Conservation (phyloP, 1,284 basidiomycete species). For the Ustilago tritici region DNA sequence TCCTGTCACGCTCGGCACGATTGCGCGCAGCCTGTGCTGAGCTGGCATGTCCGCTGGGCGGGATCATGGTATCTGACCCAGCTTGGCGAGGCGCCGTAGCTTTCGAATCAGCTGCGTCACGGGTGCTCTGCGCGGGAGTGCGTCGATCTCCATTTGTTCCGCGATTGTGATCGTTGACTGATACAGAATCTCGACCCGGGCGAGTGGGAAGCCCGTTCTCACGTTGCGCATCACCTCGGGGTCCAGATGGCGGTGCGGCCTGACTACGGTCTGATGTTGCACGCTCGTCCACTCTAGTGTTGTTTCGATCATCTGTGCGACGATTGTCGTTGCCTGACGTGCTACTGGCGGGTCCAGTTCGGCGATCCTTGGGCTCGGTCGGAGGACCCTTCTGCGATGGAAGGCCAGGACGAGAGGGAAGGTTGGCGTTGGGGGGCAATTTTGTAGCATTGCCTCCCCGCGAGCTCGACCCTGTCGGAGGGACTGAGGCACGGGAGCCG, state of each 20-base stretch:
- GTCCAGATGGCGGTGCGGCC: conserved; percentile 18
- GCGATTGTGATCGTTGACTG: conserved; percentile 17
- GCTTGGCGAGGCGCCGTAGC: not conserved
- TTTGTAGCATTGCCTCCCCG: conserved; percentile 20
- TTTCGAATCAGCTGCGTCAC: conserved; percentile 15
- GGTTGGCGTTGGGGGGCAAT: conserved; percentile 36
- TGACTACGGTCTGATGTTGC: conserved; percentile 9
- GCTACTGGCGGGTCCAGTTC: conserved; percentile 9
- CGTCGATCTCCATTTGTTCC: conserved; percentile 16
- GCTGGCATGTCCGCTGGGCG: conserved; percentile 31
- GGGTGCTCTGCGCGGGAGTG: conserved; percentile 9
- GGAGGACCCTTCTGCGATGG: conserved; percentile 20
- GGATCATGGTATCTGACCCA: conserved; percentile 25
- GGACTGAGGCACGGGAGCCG: conserved; percentile 9
- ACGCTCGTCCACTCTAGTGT: conserved; percentile 15
- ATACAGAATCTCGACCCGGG: conserved; percentile 4
- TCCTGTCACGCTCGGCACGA: conserved; percentile 30
- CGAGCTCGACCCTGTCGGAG: conserved; percentile 13
- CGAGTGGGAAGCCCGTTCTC: conserved; percentile 31
- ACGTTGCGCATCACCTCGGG: conserved; percentile 15
- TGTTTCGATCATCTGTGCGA: conserved; percentile 21
- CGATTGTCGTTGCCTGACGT: conserved; percentile 10
- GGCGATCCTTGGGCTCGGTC: conserved; percentile 23
- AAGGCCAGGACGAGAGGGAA: conserved; percentile 29
- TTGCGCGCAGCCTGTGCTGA: conserved; percentile 23